Evolutionary conservation across 2,329 filamentous ascomycete species (phyloP), one percentile per base, ranked within the genome.

Genomic region (Laburnicola sp.): DNA sequence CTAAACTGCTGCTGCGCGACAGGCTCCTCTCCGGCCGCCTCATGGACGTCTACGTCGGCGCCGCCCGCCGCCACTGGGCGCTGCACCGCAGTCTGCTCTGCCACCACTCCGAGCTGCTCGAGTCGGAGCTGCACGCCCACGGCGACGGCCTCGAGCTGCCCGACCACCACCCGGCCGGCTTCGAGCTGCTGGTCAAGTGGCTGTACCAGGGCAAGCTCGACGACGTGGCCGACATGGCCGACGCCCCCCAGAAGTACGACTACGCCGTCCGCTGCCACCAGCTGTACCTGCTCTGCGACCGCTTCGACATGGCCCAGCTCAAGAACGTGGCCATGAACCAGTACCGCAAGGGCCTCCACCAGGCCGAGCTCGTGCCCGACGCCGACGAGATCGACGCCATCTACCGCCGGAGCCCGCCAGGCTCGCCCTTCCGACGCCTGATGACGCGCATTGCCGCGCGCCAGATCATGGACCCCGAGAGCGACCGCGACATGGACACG

Each of bases 381-480:
- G 74, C 79, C 7, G 77, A 80, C 31, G 80, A 82, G 65, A 80
- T 82, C 56, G 75, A 79, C 53, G 76, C 78, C 6, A 79, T 82
- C 22, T 82, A 82, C 63, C 74, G 76, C 44, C 69, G 71, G 43
- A 78, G 75, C 28, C 74, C 75, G 3, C 45, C 57, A 2, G 69
- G 64, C 3, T 80, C 76, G 46, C 77, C 79, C 1, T 82, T 82
- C 60, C 71, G 79, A 31, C 71, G 64, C 27, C 69, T 82, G 21
- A 78, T 82, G 74, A 76, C 77, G 47, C 72, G 74, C 54, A 82
- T 82, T 41, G 80, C 80, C n/a, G 80, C 80, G 3, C 71, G 80
- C 25, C 80, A 82, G 66, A 80, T 82, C 53, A 82, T 82, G 80
- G 80, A 82, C 56, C 79, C 80, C 0, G 78, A 76, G 27, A 76